Base-by-base conservation (phyloP, 768 basidiomycete genomes). In the Strobilomyces dryophilus region DNA sequence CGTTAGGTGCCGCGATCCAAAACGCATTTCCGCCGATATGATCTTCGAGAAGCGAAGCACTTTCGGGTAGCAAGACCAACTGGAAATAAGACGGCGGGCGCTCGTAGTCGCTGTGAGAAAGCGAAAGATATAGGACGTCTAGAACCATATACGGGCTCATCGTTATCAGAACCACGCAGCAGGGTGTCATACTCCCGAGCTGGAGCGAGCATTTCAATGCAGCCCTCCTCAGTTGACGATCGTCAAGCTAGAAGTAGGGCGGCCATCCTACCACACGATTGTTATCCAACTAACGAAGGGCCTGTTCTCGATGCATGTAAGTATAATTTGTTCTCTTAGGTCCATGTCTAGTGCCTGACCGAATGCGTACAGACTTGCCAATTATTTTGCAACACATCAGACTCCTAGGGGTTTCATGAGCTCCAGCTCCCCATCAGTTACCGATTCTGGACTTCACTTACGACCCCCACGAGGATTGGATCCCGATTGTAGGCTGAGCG, bases 41-140 rank as follows among this genome's bases (percentile, higher is more conserved):
- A 92, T 76, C 73, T 95, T 95, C 52, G 84, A 88, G 55, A 94
- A 90, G 47, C 90, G 81, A 41, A 93, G 61, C 27, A 91, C 87
- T 15, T 83, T 82, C 77, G 4, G 76, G 75, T 62, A 80, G 77
- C 43, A 80, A 76, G 10, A 69, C 72, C 66, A 92, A 77, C 39
- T 80, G 75, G 66, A 92, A 88, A 71, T 92, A 94, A 3, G 84
- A 87, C 3, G 85, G 80, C 21, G 81, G 80, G 29, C 83, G 75
- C 24, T 81, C 72, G 11, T 71, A 64, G 6, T 73, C 65, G 29
- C 85, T 83, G 58, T 82, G 89, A 71, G 87, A 87, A 50, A 89
- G 68, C 61, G 79, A 82, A 61, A 74, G 80, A 62, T 84, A 83
- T 0, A 85, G 85, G 66, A 87, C 87, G 61, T 86, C 84, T 85